Base-by-base conservation (phyloP, 306 rosid genomes). In the Cajanus cajan region DNA sequence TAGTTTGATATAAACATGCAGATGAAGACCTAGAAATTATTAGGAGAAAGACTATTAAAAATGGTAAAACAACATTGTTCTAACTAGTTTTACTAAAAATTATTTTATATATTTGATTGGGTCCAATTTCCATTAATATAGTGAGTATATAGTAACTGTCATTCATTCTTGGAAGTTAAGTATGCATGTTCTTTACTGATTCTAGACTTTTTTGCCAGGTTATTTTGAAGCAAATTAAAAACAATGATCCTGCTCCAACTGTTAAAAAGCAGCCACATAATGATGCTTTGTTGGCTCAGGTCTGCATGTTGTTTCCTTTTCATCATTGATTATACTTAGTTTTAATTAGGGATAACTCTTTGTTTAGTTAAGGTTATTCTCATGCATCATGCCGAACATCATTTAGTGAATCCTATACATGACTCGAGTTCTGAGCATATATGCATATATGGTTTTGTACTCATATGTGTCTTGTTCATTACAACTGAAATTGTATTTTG, bases 251-350 rank as follows among this genome's bases (percentile, higher is more conserved):
- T 58, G 64, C 89, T 54, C 80, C 89, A 59, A n/a, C 89, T 16
- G 90, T 54, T 63, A 85, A 85, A 79, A 93, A 90, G 77, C 97
- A 88, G 79, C 96, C 98, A 15, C 87, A 59, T 28, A 84, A 74
- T 45, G 96, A 93, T 73, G 81, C 89, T 78, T 86, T 96, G 86
- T 51, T 91, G 84, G 98, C 85, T 65, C 99, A 96, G 99, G 99
- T 96, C 62, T 79, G 83, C 66, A 36, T 57, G 24, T 51, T 87
- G 64, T 52, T 82, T 0, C 14, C 44, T 25, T 70, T 79, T 44
- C 33, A 15, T 36, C 59, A 0, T 8, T 66, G 24, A 68, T 47
- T 62, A 18, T 8, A 58, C 45, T 74, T 45, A 22, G 5, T 55
- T 78, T 64, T 44, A 36, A 55, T 68, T 37, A 22, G 25, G 71